Conservation (phyloP, 2,329 filamentous ascomycete genomes). For the Talaromyces sp. region DNA sequence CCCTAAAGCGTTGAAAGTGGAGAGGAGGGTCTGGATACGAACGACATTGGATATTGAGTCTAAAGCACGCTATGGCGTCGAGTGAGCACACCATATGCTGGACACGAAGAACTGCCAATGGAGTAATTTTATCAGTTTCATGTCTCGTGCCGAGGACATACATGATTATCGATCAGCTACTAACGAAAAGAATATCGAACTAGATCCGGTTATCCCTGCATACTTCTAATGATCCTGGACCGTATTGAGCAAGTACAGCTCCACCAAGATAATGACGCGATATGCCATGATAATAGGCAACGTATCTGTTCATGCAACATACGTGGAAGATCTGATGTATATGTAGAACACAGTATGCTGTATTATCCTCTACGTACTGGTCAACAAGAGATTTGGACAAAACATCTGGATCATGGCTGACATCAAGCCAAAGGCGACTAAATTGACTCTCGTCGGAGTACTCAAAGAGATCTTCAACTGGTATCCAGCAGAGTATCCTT, state of each 20-base stretch:
- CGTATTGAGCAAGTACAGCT: not conserved
- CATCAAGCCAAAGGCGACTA: not conserved
- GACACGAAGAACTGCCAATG: not conserved
- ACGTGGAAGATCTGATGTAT: too few relatives aligned
- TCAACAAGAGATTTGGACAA: too few relatives aligned
- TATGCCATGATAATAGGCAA: constrained; percentile 6
- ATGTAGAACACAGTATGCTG: too few relatives aligned
- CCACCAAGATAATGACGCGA: not conserved
- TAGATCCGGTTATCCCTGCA: not conserved
- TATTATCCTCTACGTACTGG: too few relatives aligned
- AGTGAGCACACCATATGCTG: not conserved
- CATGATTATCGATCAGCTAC: too few relatives aligned
- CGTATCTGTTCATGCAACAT: too few relatives aligned
- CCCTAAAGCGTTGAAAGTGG: not conserved
- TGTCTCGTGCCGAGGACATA: not conserved
- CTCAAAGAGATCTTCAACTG: constrained; percentile 34
- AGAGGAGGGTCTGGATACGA: not conserved
- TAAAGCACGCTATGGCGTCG: not conserved
- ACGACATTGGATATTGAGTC: not conserved
- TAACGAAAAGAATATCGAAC: too few relatives aligned
- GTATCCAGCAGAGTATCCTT: constrained; percentile 31
- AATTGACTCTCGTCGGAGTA: constrained; percentile 20
- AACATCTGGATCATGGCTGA: not conserved
- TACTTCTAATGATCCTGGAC: not conserved
- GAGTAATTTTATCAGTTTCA: not conserved